These are phyloP conservation scores for Komagataella mondaviorum DNA, from an alignment of 805 yeast species.

Conservation along the genomic window DNA sequence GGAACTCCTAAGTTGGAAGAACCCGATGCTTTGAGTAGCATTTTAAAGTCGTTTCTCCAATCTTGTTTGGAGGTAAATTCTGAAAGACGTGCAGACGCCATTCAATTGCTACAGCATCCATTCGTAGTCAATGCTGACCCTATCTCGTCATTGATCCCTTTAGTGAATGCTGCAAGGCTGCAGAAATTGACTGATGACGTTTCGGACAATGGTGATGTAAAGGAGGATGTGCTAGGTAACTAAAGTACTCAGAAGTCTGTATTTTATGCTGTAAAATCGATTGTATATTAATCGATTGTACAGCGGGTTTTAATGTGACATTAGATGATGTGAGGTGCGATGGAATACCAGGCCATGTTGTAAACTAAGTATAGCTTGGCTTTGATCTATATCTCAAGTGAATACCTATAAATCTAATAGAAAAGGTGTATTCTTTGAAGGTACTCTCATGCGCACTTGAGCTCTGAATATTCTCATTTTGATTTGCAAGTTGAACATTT, in stretches of 20 bases:
- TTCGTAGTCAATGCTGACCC: constrained; percentile 54
- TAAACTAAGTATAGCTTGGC: no score
- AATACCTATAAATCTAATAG: no score
- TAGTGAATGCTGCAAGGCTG: constrained; percentile 61
- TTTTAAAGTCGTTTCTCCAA: constrained; percentile 55
- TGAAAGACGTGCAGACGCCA: constrained; percentile 68
- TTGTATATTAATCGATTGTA: no score
- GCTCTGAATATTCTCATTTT: no score
- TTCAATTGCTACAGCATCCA: constrained; percentile 51
- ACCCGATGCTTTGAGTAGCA: constrained; percentile 58
- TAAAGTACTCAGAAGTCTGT: not conserved
- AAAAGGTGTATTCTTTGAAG: no score
- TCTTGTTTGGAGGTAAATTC: constrained; percentile 77
- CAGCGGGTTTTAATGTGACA: no score
- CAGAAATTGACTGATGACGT: constrained; percentile 30
- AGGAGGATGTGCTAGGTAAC: not conserved
- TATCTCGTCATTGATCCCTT: constrained; percentile 50
- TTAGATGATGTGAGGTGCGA: no score
- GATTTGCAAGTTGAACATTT: no score
- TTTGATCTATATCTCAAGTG: no score
- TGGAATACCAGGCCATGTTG: no score
- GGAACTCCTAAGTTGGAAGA: constrained; percentile 93
- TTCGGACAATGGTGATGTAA: not conserved
- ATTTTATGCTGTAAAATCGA: not conserved
- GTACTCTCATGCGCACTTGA: no score